phyloP scores from a whole-genome alignment of 1,139 yeast species.

The Ogataea hybrid region DNA sequence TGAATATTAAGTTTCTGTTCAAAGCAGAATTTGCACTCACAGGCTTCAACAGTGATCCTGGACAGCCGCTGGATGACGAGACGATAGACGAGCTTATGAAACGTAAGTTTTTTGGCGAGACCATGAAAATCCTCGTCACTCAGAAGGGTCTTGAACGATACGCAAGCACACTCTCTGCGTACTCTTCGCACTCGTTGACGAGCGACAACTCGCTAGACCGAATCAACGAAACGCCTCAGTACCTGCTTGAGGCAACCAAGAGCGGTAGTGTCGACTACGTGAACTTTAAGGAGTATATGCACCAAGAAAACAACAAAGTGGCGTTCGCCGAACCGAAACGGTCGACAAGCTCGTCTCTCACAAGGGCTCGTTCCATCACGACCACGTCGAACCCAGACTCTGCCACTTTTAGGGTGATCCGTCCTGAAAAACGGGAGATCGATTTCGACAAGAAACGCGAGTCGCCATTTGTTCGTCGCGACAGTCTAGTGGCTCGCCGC shows the following conservation, averaged over 20 bases:
- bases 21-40: slow-evolving; percentile 59
- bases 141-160: slow-evolving; percentile 40
- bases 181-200: slow-evolving; percentile 24
- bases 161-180: slow-evolving; percentile 17
- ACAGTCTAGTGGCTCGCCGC: slow-evolving; percentile 27
- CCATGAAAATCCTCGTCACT: slow-evolving; percentile 24
- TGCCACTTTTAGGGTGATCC: slow-evolving; percentile 61
- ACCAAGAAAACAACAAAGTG: slow-evolving; percentile 19
- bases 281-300: slow-evolving; percentile 50
- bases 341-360: slow-evolving; percentile 26
- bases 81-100: slow-evolving; percentile 44
- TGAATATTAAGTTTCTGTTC: slow-evolving; percentile 42
- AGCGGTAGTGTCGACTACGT: slow-evolving; percentile 52
- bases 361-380: slow-evolving; percentile 29
- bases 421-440: slow-evolving; percentile 66
- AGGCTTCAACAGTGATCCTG: slow-evolving; percentile 65
- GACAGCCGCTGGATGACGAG: slow-evolving; percentile 53
- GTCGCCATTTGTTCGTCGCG: slow-evolving; percentile 54
- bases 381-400: slow-evolving; percentile 26
- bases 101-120: slow-evolving; percentile 35
- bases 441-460: slow-evolving; percentile 80
- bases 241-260: slow-evolving; percentile 41
- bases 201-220: slow-evolving; percentile 42
- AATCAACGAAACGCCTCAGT: slow-evolving; percentile 63
- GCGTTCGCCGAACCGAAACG: slow-evolving; percentile 11